Conservation (phyloP, 352 stramenopile genomes). For the Globisporangium barbulae region DNA sequence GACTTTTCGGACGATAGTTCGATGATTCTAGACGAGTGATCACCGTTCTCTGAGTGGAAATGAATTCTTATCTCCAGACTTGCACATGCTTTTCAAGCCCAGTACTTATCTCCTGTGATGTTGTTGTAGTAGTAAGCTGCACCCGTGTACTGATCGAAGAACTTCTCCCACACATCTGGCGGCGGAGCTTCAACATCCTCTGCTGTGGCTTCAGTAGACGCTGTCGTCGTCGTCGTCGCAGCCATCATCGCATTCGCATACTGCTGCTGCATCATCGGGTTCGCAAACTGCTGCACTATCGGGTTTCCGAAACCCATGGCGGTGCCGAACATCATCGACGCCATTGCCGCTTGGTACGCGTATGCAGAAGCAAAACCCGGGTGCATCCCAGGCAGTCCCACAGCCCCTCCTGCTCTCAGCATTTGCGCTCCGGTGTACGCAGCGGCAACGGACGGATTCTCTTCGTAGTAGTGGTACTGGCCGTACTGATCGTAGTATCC, state of each 20-base stretch:
- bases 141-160: constrained; percentile 84
- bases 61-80: background rate
- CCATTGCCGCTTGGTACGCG: constrained; percentile 59
- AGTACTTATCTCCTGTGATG: constrained; percentile 83
- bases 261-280: constrained; percentile 27
- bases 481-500: constrained; percentile 81
- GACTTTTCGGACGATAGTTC: constrained; percentile 78
- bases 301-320: constrained; percentile 43
- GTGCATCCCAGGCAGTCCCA: constrained; percentile 27
- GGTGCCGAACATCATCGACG: constrained; percentile 51
- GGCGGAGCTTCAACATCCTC: constrained; percentile 24
- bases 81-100: constrained; percentile 35
- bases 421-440: constrained; percentile 17
- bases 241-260: constrained; percentile 21
- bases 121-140: constrained; percentile 89
- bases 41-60: background rate
- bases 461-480: constrained; percentile 84
- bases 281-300: constrained; percentile 34
- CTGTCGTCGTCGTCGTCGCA: constrained; percentile 4
- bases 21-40: constrained; percentile 65
- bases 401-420: constrained; percentile 24
- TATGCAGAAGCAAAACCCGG: constrained; percentile 54
- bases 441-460: constrained; percentile 20
- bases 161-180: constrained; percentile 78
- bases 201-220: background rate